These are phyloP conservation scores for Pichia scutulata DNA, from an alignment of 805 yeast genomes.

Conservation along the genomic window DNA sequence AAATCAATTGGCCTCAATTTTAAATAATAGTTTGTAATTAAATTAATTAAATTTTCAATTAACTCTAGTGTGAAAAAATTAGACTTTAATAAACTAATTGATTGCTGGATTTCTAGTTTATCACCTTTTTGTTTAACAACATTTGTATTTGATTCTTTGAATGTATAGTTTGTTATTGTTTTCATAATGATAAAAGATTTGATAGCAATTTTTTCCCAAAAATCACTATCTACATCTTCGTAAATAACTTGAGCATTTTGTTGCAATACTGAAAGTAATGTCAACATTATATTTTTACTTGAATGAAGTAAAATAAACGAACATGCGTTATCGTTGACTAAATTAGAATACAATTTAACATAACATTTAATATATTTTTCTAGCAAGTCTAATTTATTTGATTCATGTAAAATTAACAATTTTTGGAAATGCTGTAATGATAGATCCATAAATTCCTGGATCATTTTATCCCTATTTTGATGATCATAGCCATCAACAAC, in stretches of 20 bases:
- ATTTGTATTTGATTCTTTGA: constrained; percentile 57
- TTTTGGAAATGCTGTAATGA: constrained; percentile 53
- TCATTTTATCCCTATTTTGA: constrained; percentile 51
- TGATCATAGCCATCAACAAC: constrained; percentile 70
- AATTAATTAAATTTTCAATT: constrained; percentile 51
- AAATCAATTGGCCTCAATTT: constrained; percentile 67
- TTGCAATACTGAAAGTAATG: constrained; percentile 53
- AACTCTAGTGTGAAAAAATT: constrained; percentile 54
- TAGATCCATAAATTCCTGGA: constrained; percentile 52
- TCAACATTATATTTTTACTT: constrained; percentile 51
- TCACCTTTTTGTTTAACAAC: constrained; percentile 55
- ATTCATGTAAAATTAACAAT: constrained; percentile 47
- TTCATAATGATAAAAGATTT: constrained; percentile 60
- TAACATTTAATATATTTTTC: constrained; percentile 68
- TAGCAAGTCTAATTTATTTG: constrained; percentile 39
- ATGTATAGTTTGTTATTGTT: constrained; percentile 50
- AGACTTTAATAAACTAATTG: constrained; percentile 43
- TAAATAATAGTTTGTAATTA: constrained; percentile 67
- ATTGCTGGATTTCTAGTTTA: constrained; percentile 51
- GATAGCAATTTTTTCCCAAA: constrained; percentile 72
- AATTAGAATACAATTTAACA: constrained; percentile 60
- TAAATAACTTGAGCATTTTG: constrained; percentile 61
- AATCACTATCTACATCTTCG: constrained; percentile 39
- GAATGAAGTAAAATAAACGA: constrained; percentile 63
- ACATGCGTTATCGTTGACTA: constrained; percentile 56